phyloP scores from a whole-genome alignment of 768 basidiomycete genomes.

The Agrocybe pediades region DNA sequence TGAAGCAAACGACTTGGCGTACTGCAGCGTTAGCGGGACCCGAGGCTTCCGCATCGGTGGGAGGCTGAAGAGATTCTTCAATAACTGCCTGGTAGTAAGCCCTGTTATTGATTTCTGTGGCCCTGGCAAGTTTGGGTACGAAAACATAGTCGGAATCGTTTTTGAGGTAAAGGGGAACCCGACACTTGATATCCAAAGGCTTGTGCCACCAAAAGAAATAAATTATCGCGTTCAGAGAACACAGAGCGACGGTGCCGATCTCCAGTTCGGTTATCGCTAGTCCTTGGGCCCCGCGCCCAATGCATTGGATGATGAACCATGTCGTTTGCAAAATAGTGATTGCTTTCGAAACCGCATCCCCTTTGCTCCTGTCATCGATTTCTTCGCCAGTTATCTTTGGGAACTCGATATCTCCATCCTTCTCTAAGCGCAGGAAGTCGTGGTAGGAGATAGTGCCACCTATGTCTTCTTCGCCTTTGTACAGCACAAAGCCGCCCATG shows the following conservation, averaged over 20 bases:
- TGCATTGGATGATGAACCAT: slow-evolving; percentile 32
- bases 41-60: not conserved
- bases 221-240: slow-evolving; percentile 23
- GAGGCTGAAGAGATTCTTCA: not conserved
- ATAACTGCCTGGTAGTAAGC: not conserved
- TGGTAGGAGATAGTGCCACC: not conserved
- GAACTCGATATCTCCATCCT: slow-evolving; percentile 2
- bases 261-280: slow-evolving; percentile 34
- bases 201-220: slow-evolving; percentile 38
- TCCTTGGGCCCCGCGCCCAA: slow-evolving; percentile 18
- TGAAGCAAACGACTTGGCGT: not conserved
- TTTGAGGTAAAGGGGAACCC: not conserved
- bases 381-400: slow-evolving; percentile 14
- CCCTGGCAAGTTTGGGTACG: not conserved
- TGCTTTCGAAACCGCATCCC: slow-evolving; percentile 28
- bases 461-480: not conserved
- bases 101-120: not conserved
- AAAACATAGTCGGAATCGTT: not conserved
- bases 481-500: slow-evolving; percentile 14
- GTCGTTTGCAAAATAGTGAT: slow-evolving; percentile 30
- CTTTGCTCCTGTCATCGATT: slow-evolving; percentile 34
- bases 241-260: slow-evolving; percentile 30
- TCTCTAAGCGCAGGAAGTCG: not conserved
- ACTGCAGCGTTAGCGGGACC: not conserved
- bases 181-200: slow-evolving; percentile 20